Conservation (phyloP, 495 filamentous ascomycete genomes). For the Xylaria grammica region DNA sequence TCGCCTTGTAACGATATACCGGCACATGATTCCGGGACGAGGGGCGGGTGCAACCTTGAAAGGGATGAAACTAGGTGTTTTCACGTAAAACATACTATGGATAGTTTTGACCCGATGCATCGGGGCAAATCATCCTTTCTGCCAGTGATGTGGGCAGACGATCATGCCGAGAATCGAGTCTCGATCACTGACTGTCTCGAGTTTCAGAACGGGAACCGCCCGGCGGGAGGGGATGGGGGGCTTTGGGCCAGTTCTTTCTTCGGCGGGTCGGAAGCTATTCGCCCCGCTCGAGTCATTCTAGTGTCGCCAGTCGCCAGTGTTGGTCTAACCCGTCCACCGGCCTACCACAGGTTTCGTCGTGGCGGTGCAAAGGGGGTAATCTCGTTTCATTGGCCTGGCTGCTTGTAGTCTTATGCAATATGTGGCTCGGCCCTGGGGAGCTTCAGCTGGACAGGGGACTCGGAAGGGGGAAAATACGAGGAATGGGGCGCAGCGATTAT, state of each 20-base stretch:
- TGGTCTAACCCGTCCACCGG: background rate
- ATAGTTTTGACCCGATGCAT: conserved; percentile 2
- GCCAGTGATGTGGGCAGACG: conserved; percentile 11
- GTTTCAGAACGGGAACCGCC: conserved; percentile 13
- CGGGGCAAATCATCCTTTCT: background rate
- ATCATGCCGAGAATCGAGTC: conserved; percentile 17
- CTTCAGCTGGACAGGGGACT: conserved; percentile 17
- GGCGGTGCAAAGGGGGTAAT: background rate
- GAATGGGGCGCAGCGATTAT: background rate
- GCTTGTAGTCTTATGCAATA: background rate
- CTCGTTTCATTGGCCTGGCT: background rate
- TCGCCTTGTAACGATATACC: background rate
- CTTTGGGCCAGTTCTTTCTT: background rate
- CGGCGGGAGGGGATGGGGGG: background rate
- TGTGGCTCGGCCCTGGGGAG: conserved; percentile 1
- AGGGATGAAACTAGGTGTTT: background rate
- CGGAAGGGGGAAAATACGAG: background rate
- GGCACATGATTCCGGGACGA: too few species aligned
- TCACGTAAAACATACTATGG: conserved; percentile 14
- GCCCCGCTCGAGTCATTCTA: background rate
- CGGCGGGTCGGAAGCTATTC: background rate
- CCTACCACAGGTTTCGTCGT: background rate
- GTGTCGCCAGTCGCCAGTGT: background rate
- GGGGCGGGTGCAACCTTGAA: background rate
- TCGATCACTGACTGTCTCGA: background rate